These are phyloP conservation scores for Curvularia sp. DNA, from an alignment of 2,329 filamentous ascomycete species.

Conservation along the genomic window DNA sequence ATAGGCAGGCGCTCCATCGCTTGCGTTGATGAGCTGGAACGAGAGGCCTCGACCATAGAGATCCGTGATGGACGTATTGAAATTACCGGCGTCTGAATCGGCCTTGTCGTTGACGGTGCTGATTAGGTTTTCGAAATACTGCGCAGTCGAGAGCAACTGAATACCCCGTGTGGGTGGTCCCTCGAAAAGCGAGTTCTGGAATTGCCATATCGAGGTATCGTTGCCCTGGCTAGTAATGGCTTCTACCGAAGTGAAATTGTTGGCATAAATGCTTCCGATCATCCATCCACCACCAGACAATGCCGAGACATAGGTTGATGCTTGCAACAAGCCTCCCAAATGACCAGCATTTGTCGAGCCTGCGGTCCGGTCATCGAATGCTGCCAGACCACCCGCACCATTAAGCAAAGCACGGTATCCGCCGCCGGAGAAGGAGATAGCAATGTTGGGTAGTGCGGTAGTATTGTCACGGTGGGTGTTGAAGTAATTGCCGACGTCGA, in stretches of 20 bases:
- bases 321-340: constrained; percentile 80
- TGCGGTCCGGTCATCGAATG: constrained; percentile 76
- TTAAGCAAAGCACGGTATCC: constrained; percentile 88
- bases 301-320: constrained; percentile 79
- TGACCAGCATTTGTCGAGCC: constrained; percentile 69
- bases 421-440: constrained; percentile 79
- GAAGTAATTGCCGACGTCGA: constrained; percentile 79
- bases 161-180: constrained; percentile 61
- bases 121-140: constrained; percentile 69
- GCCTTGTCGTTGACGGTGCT: constrained; percentile 66
- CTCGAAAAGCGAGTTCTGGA: constrained; percentile 67
- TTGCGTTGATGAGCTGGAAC: constrained; percentile 82
- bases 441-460: constrained; percentile 70
- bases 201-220: constrained; percentile 65
- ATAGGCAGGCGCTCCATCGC: constrained; percentile 73
- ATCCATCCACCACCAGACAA: constrained; percentile 86
- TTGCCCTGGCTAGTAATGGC: constrained; percentile 58
- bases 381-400: constrained; percentile 78
- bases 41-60: constrained; percentile 87
- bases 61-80: constrained; percentile 76
- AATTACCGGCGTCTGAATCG: constrained; percentile 66
- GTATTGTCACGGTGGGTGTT: constrained; percentile 63
- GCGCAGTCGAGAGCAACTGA: constrained; percentile 61
- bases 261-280: constrained; percentile 77
- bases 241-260: constrained; percentile 77